Evolutionary conservation across 345 rosid species (phyloP).

Genomic region (Aethionema arabicum): DNA sequence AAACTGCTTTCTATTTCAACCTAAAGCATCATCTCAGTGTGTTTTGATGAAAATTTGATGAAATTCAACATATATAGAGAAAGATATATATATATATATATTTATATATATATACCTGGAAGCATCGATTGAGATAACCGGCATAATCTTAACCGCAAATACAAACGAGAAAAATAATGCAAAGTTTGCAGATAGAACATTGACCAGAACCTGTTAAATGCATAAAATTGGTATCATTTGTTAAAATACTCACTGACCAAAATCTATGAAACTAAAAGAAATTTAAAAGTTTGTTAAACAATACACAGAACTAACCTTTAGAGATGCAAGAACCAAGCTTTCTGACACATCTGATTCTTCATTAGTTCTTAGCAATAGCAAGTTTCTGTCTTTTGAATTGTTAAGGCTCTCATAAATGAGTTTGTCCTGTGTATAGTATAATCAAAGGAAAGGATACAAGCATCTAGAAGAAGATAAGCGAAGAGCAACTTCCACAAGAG

Average conservation of each 20-base stretch:
- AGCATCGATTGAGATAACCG: constrained; percentile 34
- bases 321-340: constrained; percentile 32
- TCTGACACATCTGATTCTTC: constrained; percentile 45
- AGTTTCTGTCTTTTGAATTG: constrained; percentile 51
- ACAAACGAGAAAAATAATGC: constrained; percentile 51
- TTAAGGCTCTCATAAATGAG: constrained; percentile 43
- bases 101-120: constrained; percentile 55
- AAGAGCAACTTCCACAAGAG: constrained; percentile 58
- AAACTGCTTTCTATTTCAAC: background rate
- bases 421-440: background rate
- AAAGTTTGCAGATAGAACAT: constrained; percentile 57
- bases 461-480: constrained; percentile 69
- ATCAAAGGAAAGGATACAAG: constrained; percentile 59
- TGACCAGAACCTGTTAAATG: constrained; percentile 52
- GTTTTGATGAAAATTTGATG: background rate
- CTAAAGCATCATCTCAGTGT: background rate
- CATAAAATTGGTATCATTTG: background rate
- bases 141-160: constrained; percentile 43
- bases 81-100: no score
- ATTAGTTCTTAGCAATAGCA: constrained; percentile 43
- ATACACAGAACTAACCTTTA: constrained; percentile 26
- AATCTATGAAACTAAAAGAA: background rate
- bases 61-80: background rate
- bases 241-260: constrained; percentile 13
- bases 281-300: background rate